Evolutionary conservation across 805 yeast species (phyloP), one percentile per base, ranked within the genome.

Genomic region (Myxozyma melibiosi): DNA sequence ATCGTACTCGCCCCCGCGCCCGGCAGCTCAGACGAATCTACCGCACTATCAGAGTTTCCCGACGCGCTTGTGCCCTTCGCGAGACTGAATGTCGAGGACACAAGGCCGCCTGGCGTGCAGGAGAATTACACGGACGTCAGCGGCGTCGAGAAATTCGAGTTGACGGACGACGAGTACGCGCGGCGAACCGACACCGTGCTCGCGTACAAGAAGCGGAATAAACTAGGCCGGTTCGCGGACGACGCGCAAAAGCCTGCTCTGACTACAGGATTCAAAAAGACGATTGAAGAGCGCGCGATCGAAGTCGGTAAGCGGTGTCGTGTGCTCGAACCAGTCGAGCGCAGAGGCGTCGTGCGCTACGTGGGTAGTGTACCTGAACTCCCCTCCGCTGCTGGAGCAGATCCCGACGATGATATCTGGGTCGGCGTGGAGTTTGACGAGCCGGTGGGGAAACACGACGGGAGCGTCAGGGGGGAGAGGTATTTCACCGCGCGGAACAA

Each of bases 371-470:
- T 92, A 1, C 76, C 81, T 0, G 83, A 79, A 38, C 80, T 90
- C 47, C 84, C 82, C 46, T 30, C 31, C 13, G 45, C 13, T 13
- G 28, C 30, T 8, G 45, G 39, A 4, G 46, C 39, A 33, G 61
- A 63, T 25, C 25, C 45, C 16, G 51, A 45, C 24, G 78, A 76
- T 2, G 57, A 57, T 31, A 24, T 62, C 9, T 92, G 97, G 97
- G 79, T 88, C 30, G 98, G 97, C 0, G 80, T 92, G 2, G 88
- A 85, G 65, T 84, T 90, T 53, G 94, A 88, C 65, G 90, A 87
- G 64, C 92, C 97, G 0, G 79, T 80, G 6, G 98, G 98, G 4
- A 89, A 86, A 70, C 89, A 91, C 67, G 82, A 89, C 67, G 98
- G 98, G 0, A 72, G 82, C 20, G 74, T 90, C 38, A 81, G 83